Base-by-base conservation (phyloP, 768 basidiomycete species). In the Pisolithus sp. region DNA sequence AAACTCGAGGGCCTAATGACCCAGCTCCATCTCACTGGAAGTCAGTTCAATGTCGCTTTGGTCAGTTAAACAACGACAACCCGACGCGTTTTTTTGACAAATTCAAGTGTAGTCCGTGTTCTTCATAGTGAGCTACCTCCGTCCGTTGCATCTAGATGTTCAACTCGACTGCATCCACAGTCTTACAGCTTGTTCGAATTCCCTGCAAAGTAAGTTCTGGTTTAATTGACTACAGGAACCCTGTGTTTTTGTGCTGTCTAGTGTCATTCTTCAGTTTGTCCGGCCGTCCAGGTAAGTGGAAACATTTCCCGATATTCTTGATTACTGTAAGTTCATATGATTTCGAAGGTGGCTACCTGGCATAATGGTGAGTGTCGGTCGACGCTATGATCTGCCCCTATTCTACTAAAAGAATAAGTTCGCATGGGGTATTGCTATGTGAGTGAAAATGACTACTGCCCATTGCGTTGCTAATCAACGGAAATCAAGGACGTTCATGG, bases 31-130 rank as follows among this genome's bases (percentile, higher is more conserved):
- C 72, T 88, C 39, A 75, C 70, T 0, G 79, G 81, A 8, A 75
- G 81, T 59, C 68, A 77, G 56, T 89, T 83, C 55, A 86, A 86
- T 54, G 78, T 85, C 37, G 82, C 83, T 0, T 62, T 87, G 62
- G 85, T 85, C 43, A 17, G 72, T 46, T 15, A 2, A 6, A n/a
- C 44, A 5, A n/a, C 24, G 15, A 5, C 31, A 30, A 21, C 12
- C 23, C n/a, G 23, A 24, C 20, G 9, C 12, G 36, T 24, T 52
- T 4, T 5, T 2, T 1, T 20, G 15, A n/a, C 20, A 4, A 55
- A 30, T 18, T 5, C 13, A 26, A 2, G 28, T 24, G 7, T 48
- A 86, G 83, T 85, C 83, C 0, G 81, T 82, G 78, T 87, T 77
- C 59, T 86, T 85, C 61, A 76, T 87, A 39, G 84, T 85, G 59